phyloP scores from a whole-genome alignment of 352 stramenopile species.

The Globisporangium spinosum region DNA sequence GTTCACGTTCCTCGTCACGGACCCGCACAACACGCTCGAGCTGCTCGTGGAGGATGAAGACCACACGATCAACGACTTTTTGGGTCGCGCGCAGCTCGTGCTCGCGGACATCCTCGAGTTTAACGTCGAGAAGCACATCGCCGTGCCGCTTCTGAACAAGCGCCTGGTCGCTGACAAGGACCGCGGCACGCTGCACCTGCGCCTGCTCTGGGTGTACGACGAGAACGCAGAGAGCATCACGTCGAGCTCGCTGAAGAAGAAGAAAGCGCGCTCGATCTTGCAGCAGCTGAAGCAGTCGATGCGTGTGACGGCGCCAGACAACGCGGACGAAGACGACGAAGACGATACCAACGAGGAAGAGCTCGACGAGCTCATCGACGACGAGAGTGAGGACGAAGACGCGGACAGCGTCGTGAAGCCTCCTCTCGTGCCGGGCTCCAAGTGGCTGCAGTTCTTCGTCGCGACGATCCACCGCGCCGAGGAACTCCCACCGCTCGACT shows the following conservation, averaged over 20 bases:
- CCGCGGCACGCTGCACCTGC: conserved; percentile 50
- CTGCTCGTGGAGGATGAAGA: conserved; percentile 67
- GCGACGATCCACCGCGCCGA: conserved; percentile 62
- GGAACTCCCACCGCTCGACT: conserved; percentile 60
- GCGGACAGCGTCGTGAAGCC: conserved; percentile 21
- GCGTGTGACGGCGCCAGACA: conserved; percentile 33
- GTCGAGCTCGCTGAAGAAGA: conserved; percentile 39
- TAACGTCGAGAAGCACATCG: conserved; percentile 43
- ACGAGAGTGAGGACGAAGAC: conserved; percentile 35
- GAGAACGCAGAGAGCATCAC: conserved; percentile 41
- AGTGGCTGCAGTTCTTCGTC: conserved; percentile 46
- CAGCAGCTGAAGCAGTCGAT: conserved; percentile 54
- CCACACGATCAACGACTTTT: conserved; percentile 67
- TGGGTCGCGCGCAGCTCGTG: conserved; percentile 52
- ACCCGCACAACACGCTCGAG: conserved; percentile 44
- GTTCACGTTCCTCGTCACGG: conserved; percentile 52
- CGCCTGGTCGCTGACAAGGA: conserved; percentile 49
- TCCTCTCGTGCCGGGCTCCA: conserved; percentile 37
- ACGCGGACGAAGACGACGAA: conserved; percentile 37
- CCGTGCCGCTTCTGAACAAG: conserved; percentile 51
- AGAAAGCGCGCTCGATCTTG: conserved; percentile 41
- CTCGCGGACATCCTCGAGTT: conserved; percentile 42
- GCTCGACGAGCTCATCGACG: conserved; percentile 35
- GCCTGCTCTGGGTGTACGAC: conserved; percentile 51
- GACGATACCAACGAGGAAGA: conserved; percentile 43